Evolutionary conservation across 73 alveolate species (phyloP).

Genomic region (Uronychia binucleata): DNA sequence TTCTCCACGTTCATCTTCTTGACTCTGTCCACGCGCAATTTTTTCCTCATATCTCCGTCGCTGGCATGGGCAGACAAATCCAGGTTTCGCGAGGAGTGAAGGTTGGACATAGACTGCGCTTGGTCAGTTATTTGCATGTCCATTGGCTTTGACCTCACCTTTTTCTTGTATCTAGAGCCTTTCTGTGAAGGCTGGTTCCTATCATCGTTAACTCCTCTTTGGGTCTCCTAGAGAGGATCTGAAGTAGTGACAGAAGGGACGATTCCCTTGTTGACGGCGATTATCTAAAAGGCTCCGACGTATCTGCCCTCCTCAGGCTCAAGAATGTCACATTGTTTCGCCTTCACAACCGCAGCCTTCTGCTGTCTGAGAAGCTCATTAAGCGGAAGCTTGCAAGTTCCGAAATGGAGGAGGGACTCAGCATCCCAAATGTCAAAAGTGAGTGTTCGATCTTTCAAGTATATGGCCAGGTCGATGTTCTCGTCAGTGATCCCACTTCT

Average conservation of each 20-base stretch:
- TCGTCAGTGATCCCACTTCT: constrained; percentile 20
- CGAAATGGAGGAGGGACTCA: constrained; percentile 69
- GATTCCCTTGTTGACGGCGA: constrained; percentile 37
- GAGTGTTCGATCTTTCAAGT: constrained; percentile 36
- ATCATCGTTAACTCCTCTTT: not conserved
- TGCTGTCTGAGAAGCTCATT: constrained; percentile 65
- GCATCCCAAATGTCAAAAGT: constrained; percentile 80
- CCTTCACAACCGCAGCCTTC: constrained; percentile 44
- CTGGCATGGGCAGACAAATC: not conserved
- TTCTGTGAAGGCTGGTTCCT: constrained; percentile 31
- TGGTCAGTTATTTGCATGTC: constrained; percentile 6
- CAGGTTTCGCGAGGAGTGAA: not conserved
- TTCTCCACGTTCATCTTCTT: constrained; percentile 43
- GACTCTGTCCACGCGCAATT: constrained; percentile 59
- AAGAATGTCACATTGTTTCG: constrained; percentile 60
- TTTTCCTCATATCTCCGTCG: constrained; percentile 53
- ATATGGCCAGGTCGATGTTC: constrained; percentile 39
- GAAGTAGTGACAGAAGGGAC: not conserved
- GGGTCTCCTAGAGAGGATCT: not conserved
- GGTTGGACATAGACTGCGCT: not conserved
- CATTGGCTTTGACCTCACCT: constrained; percentile 57
- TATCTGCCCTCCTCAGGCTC: constrained; percentile 47
- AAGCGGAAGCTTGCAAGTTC: constrained; percentile 68
- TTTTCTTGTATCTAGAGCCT: constrained; percentile 35
- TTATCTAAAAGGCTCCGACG: constrained; percentile 49